Evolutionary conservation across 2,329 filamentous ascomycete genomes (phyloP), one percentile per base, ranked within the genome.

Genomic region (Pseudogymnoascus pannorum): DNA sequence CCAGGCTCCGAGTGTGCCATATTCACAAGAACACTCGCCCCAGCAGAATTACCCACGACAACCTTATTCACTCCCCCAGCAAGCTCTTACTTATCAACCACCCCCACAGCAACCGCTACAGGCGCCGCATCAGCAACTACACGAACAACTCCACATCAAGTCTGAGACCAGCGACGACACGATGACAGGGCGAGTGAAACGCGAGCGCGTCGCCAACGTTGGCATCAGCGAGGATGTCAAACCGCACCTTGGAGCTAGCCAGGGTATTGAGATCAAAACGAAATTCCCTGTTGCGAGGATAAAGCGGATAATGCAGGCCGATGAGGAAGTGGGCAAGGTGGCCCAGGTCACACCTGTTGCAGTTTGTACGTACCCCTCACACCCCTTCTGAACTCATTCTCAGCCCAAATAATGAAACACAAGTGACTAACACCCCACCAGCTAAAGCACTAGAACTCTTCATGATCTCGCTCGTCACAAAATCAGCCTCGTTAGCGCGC

Each of bases 281-380:
- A 97, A 97, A 71, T 99, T 99, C 71, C 94, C 94, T 1, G 96
- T 96, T 31, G 94, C 94, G 12, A 84, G 94, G 64, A 99, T 99
- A 79, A 99, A 99, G 81, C 87, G 94, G 59, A 97, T 99, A 70
- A 97, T 99, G 94, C 94, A 99, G 76, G 93, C 93, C 9, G 94
- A 99, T 71, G 94, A 99, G 72, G 94, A 99, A 73, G 92, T 99
- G 0, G 94, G 94, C 64, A 99, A 99, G 77, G 94, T 99, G 8
- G 92, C 94, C 3, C 94, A 99, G 75, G 94, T 97, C 64, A 97
- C 94, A 0, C 93, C 93, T 14, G 95, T 96, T 61, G 94, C 93
- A 24, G 93, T 97, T 48, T 86, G 84, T 85, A 81, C 71, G 83
- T 78, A 20, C 48, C 40, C 59, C n/a, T 31, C 22, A 16, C 74